Percentiles rank a stretch among this genome's conserved stretches.
Evolutionary conservation across 106 monocot genomes (phyloP).

Genomic region (Allium cepa): DNA sequence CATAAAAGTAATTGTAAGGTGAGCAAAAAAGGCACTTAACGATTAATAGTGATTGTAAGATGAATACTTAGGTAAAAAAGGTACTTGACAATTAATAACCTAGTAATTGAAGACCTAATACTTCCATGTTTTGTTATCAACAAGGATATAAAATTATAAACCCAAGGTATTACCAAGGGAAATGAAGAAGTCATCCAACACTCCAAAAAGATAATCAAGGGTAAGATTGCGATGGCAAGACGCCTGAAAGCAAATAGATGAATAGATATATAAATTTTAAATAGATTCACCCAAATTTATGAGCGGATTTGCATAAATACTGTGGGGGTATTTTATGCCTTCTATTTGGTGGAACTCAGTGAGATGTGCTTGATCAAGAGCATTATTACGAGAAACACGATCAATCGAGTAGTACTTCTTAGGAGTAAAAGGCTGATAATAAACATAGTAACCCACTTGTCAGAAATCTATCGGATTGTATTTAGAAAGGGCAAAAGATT

Average conservation of each 20-base stretch:
- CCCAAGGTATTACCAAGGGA: conserved; percentile 94
- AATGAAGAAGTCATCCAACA: conserved; percentile 84
- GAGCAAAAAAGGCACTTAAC: too few relatives aligned
- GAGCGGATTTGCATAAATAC: neutral
- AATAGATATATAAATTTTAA: too few relatives aligned
- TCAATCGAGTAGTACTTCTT: too few relatives aligned
- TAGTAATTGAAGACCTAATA: too few relatives aligned
- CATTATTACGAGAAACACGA: conserved; percentile 97
- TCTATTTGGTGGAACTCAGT: conserved; percentile 98
- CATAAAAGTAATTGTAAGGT: neutral
- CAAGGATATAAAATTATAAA: too few relatives aligned
- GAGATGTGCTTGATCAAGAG: conserved; percentile 94
- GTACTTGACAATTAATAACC: too few relatives aligned
- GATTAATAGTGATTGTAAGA: too few relatives aligned
- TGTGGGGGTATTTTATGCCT: conserved; percentile 36
- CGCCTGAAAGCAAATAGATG: conserved; percentile 25
- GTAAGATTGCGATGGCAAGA: conserved; percentile 87
- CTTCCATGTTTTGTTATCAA: too few relatives aligned
- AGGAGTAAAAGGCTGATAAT: conserved; percentile 58
- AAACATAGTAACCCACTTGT: neutral
- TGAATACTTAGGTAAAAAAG: too few relatives aligned
- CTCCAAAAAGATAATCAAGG: conserved; percentile 87
- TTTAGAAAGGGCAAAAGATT: too few relatives aligned
- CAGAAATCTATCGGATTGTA: too few relatives aligned
- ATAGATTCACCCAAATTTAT: neutral